These are phyloP conservation scores for Populus tremula DNA, from an alignment of 345 rosid species.

Conservation along the genomic window DNA sequence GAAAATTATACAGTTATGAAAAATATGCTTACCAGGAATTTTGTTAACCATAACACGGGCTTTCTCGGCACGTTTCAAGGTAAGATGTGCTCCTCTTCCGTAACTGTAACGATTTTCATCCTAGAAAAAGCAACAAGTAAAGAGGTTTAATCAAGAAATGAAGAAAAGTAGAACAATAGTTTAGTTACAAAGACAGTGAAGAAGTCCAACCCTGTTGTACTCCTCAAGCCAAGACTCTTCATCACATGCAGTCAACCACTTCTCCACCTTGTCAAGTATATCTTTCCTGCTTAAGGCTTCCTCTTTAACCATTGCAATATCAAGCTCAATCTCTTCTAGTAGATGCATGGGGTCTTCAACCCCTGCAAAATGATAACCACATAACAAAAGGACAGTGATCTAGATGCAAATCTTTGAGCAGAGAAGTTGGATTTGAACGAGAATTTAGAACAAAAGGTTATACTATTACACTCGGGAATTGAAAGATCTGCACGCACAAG, in stretches of 20 bases:
- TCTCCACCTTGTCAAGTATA: slow-evolving; percentile 68
- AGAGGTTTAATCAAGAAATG: slow-evolving; percentile 12
- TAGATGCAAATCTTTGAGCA: background rate
- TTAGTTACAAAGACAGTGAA: background rate
- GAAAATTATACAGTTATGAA: background rate
- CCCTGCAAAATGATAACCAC: slow-evolving; percentile 34
- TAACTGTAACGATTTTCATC: slow-evolving; percentile 74
- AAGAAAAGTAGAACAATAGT: background rate
- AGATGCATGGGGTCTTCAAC: slow-evolving; percentile 44
- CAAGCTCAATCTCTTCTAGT: slow-evolving; percentile 55
- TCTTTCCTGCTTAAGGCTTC: slow-evolving; percentile 69
- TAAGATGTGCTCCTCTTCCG: slow-evolving; percentile 73
- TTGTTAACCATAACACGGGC: slow-evolving; percentile 60
- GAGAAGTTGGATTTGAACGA: background rate
- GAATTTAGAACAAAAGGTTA: background rate
- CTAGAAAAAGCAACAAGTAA: slow-evolving; percentile 26
- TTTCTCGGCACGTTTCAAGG: slow-evolving; percentile 71
- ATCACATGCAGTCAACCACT: slow-evolving; percentile 67
- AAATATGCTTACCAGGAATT: slow-evolving; percentile 55
- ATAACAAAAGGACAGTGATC: background rate
- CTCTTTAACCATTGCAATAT: slow-evolving; percentile 58
- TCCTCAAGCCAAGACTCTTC: slow-evolving; percentile 84
- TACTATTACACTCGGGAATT: background rate
- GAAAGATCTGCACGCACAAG: background rate
- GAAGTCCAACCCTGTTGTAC: slow-evolving; percentile 53